These are phyloP conservation scores for Lasiodiplodia sp. DNA, from an alignment of 2,329 filamentous ascomycete species.

Conservation along the genomic window DNA sequence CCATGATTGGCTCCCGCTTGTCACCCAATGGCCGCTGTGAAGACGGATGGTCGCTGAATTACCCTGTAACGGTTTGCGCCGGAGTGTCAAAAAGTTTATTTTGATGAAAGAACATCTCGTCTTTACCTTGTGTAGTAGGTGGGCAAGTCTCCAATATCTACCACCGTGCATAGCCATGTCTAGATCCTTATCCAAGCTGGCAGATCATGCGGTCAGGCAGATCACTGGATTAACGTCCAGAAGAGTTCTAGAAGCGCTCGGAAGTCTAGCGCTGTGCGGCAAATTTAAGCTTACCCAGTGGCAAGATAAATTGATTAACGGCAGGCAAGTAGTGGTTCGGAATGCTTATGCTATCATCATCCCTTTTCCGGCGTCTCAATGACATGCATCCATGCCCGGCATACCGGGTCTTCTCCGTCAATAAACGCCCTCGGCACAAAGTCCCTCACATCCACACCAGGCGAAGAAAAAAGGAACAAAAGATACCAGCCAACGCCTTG, in stretches of 20 bases:
- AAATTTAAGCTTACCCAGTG: slow-evolving; percentile 7
- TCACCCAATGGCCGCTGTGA: background rate
- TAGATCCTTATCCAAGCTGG: background rate
- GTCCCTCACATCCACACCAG: background rate
- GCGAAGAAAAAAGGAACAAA: background rate
- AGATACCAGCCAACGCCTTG: slow-evolving; percentile 16
- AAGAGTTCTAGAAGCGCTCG: slow-evolving; percentile 1
- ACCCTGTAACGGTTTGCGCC: background rate
- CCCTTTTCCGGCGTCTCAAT: background rate
- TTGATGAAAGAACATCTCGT: too few relatives aligned
- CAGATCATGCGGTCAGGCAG: background rate
- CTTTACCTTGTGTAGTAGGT: too few relatives aligned
- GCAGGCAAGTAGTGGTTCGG: slow-evolving; percentile 2
- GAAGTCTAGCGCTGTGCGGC: background rate
- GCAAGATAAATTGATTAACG: background rate
- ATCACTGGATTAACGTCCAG: background rate
- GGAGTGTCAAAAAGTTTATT: too few relatives aligned
- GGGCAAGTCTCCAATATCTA: background rate
- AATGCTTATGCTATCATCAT: slow-evolving; percentile 5
- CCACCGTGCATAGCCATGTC: background rate
- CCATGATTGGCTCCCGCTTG: background rate
- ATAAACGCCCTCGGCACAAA: background rate
- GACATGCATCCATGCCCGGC: slow-evolving; percentile 8
- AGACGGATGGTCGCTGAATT: background rate
- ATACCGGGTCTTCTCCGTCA: background rate